phyloP scores from a whole-genome alignment of 164 flowering plant species.

The Magnolia changhungtana region DNA sequence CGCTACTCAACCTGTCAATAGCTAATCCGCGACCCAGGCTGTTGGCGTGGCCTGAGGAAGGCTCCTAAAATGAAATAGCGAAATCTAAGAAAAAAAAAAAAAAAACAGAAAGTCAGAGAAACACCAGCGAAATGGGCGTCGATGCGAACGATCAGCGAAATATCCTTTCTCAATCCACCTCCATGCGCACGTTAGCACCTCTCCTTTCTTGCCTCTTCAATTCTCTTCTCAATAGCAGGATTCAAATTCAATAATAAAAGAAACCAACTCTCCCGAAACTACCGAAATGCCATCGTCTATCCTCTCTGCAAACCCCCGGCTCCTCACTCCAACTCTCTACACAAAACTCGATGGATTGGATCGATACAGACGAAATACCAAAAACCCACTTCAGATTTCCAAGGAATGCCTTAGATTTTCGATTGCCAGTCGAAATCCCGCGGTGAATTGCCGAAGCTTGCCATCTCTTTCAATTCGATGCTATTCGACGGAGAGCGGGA shows the following conservation, averaged over 20 bases:
- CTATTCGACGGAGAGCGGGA: constrained; percentile 4
- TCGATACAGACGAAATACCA: constrained; percentile 2
- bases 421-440: neutral
- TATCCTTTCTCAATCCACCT: neutral
- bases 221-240: no score
- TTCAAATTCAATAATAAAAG: no score
- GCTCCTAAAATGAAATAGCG: no score
- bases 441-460: constrained; percentile 4
- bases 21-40: no score
- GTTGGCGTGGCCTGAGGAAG: no score
- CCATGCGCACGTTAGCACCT: neutral
- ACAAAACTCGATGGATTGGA: neutral
- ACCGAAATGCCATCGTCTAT: constrained; percentile 18
- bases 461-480: constrained; percentile 15
- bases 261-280: neutral
- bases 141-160: neutral
- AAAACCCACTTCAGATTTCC: constrained; percentile 11
- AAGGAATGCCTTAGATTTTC: constrained; percentile 6
- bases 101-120: neutral
- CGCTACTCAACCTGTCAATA: no score
- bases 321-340: constrained; percentile 4
- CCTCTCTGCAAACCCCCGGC: constrained; percentile 17
- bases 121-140: neutral
- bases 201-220: neutral
- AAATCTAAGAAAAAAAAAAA: no score